Conservation (phyloP, 345 rosid genomes). For the Syzygium aqueum region DNA sequence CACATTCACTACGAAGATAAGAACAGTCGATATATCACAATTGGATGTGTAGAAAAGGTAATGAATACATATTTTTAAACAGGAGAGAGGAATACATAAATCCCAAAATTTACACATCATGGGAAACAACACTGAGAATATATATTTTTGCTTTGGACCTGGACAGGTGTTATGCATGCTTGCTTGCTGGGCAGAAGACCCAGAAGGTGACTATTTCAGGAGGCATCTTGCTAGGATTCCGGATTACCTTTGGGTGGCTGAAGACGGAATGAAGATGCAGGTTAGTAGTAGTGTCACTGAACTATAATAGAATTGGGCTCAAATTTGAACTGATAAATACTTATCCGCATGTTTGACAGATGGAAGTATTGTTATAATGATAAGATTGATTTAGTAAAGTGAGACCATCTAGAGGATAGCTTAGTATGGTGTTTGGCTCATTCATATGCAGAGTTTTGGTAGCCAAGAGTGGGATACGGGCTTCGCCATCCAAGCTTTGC, state of each 20-base stretch:
- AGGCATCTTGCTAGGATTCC: conserved; percentile 45
- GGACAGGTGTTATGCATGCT: conserved; percentile 45
- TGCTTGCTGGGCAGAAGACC: conserved; percentile 70
- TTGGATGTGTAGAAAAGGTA: conserved; percentile 37
- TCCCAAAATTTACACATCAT: background rate
- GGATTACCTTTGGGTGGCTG: conserved; percentile 58
- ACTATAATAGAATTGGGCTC: background rate
- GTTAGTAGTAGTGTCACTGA: conserved; percentile 2
- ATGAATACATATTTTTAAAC: too few relatives aligned
- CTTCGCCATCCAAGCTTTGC: conserved; percentile 33
- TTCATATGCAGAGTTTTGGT: conserved; percentile 35
- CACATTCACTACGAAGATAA: conserved; percentile 37
- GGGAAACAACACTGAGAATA: background rate
- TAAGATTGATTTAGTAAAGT: background rate
- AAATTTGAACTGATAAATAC: background rate
- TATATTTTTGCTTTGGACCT: background rate
- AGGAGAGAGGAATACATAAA: background rate
- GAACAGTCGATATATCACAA: conserved; percentile 27
- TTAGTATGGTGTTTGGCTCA: background rate
- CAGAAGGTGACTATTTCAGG: conserved; percentile 38
- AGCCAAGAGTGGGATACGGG: conserved; percentile 60
- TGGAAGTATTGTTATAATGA: background rate
- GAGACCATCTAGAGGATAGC: background rate
- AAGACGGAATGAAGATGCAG: conserved; percentile 68
- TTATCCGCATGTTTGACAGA: background rate